These are phyloP conservation scores for Friedmanniomyces endolithicus DNA, from an alignment of 495 filamentous ascomycete species.

Conservation along the genomic window DNA sequence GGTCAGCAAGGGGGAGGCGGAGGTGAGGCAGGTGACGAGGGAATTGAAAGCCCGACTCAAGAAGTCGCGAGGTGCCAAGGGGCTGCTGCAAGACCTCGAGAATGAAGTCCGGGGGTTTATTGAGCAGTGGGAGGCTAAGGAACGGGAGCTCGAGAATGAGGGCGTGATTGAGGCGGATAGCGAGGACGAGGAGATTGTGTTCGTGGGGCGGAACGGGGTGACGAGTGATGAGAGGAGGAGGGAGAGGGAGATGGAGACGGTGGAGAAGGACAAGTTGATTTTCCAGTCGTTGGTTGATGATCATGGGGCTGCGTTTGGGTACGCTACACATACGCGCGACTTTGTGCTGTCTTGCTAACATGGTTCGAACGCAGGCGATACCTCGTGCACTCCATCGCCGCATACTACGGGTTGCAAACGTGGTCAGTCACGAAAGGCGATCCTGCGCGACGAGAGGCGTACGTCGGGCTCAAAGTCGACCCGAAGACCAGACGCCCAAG, in stretches of 20 bases:
- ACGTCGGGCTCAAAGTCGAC: conserved; percentile 52
- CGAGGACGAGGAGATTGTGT: conserved; percentile 87
- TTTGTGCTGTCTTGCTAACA: not conserved
- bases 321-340: conserved; percentile 27
- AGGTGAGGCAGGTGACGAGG: conserved; percentile 40
- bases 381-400: conserved; percentile 84
- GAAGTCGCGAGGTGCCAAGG: conserved; percentile 50
- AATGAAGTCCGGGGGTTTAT: conserved; percentile 28
- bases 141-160: conserved; percentile 35
- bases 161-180: conserved; percentile 41
- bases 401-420: conserved; percentile 82
- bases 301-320: conserved; percentile 70
- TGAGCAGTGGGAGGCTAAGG: conserved; percentile 25
- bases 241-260: conserved; percentile 38
- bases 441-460: conserved; percentile 70
- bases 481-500: conserved; percentile 15
- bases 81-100: conserved; percentile 30
- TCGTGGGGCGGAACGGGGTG: conserved; percentile 64
- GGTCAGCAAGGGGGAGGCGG: conserved; percentile 29
- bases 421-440: conserved; percentile 68
- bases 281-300: conserved; percentile 66
- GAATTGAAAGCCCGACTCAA: conserved; percentile 57
- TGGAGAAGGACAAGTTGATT: conserved; percentile 58
- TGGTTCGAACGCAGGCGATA: conserved; percentile 56
- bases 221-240: conserved; percentile 44